These are phyloP conservation scores for Clavispora carvajalis DNA, from an alignment of 805 yeast species.

Conservation along the genomic window DNA sequence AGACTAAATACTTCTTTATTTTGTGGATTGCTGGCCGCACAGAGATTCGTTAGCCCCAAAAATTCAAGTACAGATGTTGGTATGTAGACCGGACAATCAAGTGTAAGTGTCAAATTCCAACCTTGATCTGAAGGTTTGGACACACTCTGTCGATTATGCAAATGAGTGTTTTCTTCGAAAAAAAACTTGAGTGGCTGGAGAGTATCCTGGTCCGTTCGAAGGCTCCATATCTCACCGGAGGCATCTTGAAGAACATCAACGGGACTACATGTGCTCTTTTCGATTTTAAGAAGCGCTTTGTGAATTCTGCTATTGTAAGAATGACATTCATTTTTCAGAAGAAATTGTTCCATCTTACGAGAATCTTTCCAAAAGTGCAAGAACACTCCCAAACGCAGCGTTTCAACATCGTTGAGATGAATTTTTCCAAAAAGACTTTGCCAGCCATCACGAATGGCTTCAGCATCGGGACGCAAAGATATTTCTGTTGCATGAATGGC, in stretches of 20 bases:
- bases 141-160: constrained; percentile 1
- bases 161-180: constrained; percentile 9
- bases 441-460: constrained; percentile 21
- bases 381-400: constrained; percentile 27
- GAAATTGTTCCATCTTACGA: constrained; percentile 9
- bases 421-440: constrained; percentile 24
- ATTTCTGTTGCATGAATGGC: constrained; percentile 22
- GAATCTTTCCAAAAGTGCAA: constrained; percentile 34
- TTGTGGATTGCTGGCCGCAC: neutral
- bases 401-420: constrained; percentile 19
- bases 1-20: neutral
- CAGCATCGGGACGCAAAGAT: constrained; percentile 11
- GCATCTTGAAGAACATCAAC: constrained; percentile 20
- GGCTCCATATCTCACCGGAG: constrained; percentile 19
- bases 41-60: constrained; percentile 18
- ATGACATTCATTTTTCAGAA: neutral
- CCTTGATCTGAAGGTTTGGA: neutral
- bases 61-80: constrained; percentile 28
- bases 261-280: constrained; percentile 4
- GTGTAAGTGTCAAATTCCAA: constrained; percentile 25
- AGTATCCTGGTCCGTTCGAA: constrained; percentile 5
- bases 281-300: constrained; percentile 20
- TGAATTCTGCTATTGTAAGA: constrained; percentile 9
- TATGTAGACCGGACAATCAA: constrained; percentile 22
- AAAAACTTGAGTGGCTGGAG: constrained; percentile 16